phyloP scores from a whole-genome alignment of 2,329 filamentous ascomycete genomes.

The Paraconiothyrium sp. region DNA sequence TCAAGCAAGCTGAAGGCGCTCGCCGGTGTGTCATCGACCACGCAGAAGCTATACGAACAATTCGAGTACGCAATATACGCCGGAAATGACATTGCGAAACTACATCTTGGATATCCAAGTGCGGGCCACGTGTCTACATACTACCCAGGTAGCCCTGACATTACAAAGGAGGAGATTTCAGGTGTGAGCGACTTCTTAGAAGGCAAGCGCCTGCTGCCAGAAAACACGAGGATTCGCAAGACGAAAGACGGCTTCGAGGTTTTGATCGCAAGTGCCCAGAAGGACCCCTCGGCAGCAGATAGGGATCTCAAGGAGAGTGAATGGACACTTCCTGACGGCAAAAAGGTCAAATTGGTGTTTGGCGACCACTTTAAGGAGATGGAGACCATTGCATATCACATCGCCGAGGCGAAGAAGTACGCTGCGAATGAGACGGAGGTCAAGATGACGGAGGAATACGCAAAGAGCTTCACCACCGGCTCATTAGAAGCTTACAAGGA shows the following conservation, averaged over 20 bases:
- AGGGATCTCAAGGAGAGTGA: slow-evolving; percentile 56
- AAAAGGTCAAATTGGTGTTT: slow-evolving; percentile 57
- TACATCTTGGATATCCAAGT: slow-evolving; percentile 62
- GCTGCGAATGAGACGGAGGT: slow-evolving; percentile 57
- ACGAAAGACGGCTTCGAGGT: slow-evolving; percentile 56
- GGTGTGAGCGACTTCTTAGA: slow-evolving; percentile 58
- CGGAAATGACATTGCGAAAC: slow-evolving; percentile 50
- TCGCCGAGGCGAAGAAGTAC: slow-evolving; percentile 59
- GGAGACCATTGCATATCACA: slow-evolving; percentile 56
- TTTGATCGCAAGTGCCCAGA: slow-evolving; percentile 58
- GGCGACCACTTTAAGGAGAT: slow-evolving; percentile 59
- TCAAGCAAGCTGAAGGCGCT: slow-evolving; percentile 56
- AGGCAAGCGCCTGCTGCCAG: slow-evolving; percentile 56
- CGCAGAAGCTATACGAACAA: slow-evolving; percentile 52
- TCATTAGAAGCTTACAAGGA: slow-evolving; percentile 61
- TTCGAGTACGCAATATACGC: slow-evolving; percentile 58
- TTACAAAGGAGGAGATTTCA: slow-evolving; percentile 59
- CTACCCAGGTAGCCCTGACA: slow-evolving; percentile 59
- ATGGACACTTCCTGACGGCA: slow-evolving; percentile 58
- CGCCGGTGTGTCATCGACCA: slow-evolving; percentile 51
- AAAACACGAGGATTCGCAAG: slow-evolving; percentile 61
- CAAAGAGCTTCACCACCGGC: slow-evolving; percentile 61
- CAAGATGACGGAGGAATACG: slow-evolving; percentile 58
- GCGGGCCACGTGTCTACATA: slow-evolving; percentile 60
- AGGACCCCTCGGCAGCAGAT: slow-evolving; percentile 49